These are phyloP conservation scores for Nicotiana paniculata DNA, from an alignment of 257 asterid genomes.

Conservation along the genomic window DNA sequence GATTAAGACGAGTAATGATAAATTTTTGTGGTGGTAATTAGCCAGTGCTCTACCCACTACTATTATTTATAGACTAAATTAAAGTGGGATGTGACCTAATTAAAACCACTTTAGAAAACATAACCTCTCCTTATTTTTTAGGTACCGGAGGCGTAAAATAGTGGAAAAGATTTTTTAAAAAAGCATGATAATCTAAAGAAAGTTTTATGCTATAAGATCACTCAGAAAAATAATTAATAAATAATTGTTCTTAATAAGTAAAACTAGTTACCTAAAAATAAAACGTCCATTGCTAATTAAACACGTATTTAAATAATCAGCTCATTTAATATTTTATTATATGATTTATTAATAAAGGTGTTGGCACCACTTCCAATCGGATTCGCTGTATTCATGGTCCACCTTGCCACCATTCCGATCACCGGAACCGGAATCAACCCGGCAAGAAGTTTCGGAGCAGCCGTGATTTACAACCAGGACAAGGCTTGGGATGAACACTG, in stretches of 20 bases:
- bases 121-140: background rate
- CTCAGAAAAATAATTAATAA: no score
- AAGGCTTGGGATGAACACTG: conserved; percentile 71
- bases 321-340: no score
- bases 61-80: background rate
- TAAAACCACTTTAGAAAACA: background rate
- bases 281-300: no score
- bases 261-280: background rate
- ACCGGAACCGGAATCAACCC: conserved; percentile 87
- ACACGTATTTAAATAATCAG: no score
- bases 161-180: no score
- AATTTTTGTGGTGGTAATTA: background rate
- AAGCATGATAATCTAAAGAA: background rate
- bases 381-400: conserved; percentile 80
- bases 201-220: background rate
- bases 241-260: background rate
- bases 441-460: conserved; percentile 74
- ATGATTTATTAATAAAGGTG: conserved; percentile 27
- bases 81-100: background rate
- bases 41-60: background rate
- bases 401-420: conserved; percentile 67
- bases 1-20: background rate
- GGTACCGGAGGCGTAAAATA: no score
- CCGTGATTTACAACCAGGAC: conserved; percentile 48
- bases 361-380: conserved; percentile 87